Base-by-base conservation (phyloP, 495 filamentous ascomycete species). In the Talaromyces adpressus region DNA sequence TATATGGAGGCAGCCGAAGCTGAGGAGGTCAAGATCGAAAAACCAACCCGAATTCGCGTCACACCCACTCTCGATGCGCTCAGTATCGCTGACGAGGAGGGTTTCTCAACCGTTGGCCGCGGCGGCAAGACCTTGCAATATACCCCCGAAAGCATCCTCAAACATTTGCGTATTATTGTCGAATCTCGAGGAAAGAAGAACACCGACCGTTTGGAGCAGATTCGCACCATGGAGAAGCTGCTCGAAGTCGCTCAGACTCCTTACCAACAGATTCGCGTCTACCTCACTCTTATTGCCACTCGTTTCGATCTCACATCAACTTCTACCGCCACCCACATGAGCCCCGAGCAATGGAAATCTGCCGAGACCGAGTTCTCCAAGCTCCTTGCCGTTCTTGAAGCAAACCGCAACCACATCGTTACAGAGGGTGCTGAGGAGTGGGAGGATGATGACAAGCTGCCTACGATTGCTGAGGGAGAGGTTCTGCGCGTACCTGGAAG, bases 131-230 rank as follows among this genome's bases (percentile, higher is more conserved):
- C 89, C 49, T 79, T 97, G 49, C 85, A 88, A 68, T 97, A 93
- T 74, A 98, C 94, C 36, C 89, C 94, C 6, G 94, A 99, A 80
- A 96, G 92, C 75, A 99, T 99, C 69, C 87, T 98, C 73, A 98
- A 98, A 82, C 91, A 97, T 75, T 85, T 99, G 39, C 85, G 91
- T 47, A 84, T 88, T 49, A 97, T 99, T 69, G 82, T 98, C 64
- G 94, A 98, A 80, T 92, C 93, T 25, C 84, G 94, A 76, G 94
- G 94, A 73, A 92, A 96, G 83, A 99, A 98, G 86, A 98, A 97
- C 78, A 97, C 95, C 64, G 94, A 99, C 72, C 88, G 92, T 49
- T 72, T 84, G 39, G 94, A 98, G 77, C 94, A 98, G 78, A 97
- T 99, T 72, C 86, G 86, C 75, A 87, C 93, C 59, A 96, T 99